These are phyloP conservation scores for Lolium rigidum DNA, from an alignment of 176 grass and related monocot species.

Conservation along the genomic window DNA sequence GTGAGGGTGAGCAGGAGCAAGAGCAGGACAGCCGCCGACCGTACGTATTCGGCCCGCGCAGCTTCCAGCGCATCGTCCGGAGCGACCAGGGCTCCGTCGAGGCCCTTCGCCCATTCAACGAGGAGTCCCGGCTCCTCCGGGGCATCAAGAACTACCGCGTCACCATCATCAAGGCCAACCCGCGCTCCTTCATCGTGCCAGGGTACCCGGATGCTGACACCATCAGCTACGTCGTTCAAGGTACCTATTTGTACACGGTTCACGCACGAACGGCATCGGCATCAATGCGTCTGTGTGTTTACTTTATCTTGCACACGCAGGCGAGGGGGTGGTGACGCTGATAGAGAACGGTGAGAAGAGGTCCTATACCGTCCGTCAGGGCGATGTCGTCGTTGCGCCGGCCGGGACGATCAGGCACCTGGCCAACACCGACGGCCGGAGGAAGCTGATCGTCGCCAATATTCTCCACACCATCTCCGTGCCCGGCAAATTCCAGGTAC, in stretches of 20 bases:
- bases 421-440: slow-evolving; percentile 67
- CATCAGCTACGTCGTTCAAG: slow-evolving; percentile 70
- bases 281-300: background rate
- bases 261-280: background rate
- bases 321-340: slow-evolving; percentile 55
- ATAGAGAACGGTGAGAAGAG: slow-evolving; percentile 57
- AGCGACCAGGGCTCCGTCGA: slow-evolving; percentile 55
- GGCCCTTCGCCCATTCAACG: slow-evolving; percentile 46
- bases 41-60: slow-evolving; percentile 63
- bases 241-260: slow-evolving; percentile 20
- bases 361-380: slow-evolving; percentile 57
- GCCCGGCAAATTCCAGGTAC: slow-evolving; percentile 66
- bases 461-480: slow-evolving; percentile 68
- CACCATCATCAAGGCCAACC: slow-evolving; percentile 57
- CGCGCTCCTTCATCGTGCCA: slow-evolving; percentile 70
- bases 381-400: slow-evolving; percentile 59
- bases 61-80: slow-evolving; percentile 42
- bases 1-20: background rate
- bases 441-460: slow-evolving; percentile 65
- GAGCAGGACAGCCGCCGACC: background rate
- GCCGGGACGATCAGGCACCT: slow-evolving; percentile 67
- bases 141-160: slow-evolving; percentile 80
- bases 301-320: slow-evolving; percentile 16
- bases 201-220: slow-evolving; percentile 62
- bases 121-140: slow-evolving; percentile 59